Evolutionary conservation across 1,284 basidiomycete species (phyloP), one percentile per base, ranked within the genome.

Genomic region (Boletellus deceptivus): DNA sequence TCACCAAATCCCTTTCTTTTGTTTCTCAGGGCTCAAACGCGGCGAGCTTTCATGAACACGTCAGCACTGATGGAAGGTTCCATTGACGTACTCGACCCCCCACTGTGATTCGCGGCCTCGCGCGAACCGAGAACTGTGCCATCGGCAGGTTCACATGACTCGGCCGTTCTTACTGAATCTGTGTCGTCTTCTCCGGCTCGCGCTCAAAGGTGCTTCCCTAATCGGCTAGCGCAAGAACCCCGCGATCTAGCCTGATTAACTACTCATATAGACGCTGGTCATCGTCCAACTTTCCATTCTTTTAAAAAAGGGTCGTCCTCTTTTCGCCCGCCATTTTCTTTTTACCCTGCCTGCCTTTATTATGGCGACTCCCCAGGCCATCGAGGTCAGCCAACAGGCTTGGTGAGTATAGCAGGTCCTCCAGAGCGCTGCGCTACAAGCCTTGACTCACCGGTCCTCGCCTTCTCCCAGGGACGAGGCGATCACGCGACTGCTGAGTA

Each of bases 401-500:
- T 85, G 83, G 83, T 83, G 53, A 68, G 76, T 73, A 55, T 51
- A 46, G 20, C 36, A 31, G 33, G 45, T 55, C 22, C 55, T 17
- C 16, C n/a, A 55, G 40, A 56, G 52, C 25, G 20, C 49, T 29
- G 42, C 38, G 41, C 27, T 39, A 43, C 40, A 65, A 53, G 50
- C 47, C 42, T 67, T 67, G 42, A 62, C 62, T 45, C 48, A 35
- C 50, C 25, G 49, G 40, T 14, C 49, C 52, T 51, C 55, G 41
- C 64, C 55, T 65, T 56, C 50, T 48, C 7, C 46, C 62, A 86
- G 84, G 84, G 83, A 86, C 61, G 82, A 85, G 44, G 75, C 80
- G 47, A 71, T 87, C 55, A 74, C 72, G 46, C 77, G 77, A 56
- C 71, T 87, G 56, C 65, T 83, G 63, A 77, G 84, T 85, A 64